Evolutionary conservation across 371 early-diverging fungal genomes (phyloP), one percentile per base, ranked within the genome.

Genomic region (Mycotypha africana): DNA sequence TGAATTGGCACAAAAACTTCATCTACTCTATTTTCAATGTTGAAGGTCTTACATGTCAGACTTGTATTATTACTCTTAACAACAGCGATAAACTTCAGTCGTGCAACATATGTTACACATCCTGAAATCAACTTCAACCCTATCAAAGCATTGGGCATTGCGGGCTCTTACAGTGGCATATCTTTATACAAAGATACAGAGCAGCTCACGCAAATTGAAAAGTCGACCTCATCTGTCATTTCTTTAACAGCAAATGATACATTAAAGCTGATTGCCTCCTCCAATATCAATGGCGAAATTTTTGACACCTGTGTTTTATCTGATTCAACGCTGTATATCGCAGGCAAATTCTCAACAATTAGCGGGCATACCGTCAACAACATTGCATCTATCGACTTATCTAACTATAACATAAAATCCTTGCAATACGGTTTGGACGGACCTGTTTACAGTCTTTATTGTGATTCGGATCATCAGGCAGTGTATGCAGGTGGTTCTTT

Each of bases 381-480:
- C 33, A 79, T 84, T 31, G 77, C 77, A 3, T 53, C 62, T 11
- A 58, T 76, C 16, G 77, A 84, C 57, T 54, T 74, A 2, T 46
- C 20, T 9, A 51, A 57, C 33, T 74, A 54, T 28, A 56, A 53
- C 11, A 59, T 78, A 47, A 61, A 56, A 3, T 40, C 74, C 1
- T 51, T 89, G 47, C 40, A 40, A 2, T 58, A 78, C 21, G 90
- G 90, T n/a, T 58, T 89, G 11, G 82, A 87, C 58, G 87, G 85
- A 0, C 66, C 84, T 2, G 86, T 89, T 9, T 65, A 73, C 31
- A 62, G 72, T 16, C 53, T 89, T 15, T 61, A 70, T 43, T 89
- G 90, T 43, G 87, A 88, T 42, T 41, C 58, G 0, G 30, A 37
- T 2, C 56, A 60, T 4, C 35, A 68, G 2, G 65, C 56, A 2